Evolutionary conservation across 257 asterid genomes (phyloP).

Genomic region (Plectranthus barbatus): DNA sequence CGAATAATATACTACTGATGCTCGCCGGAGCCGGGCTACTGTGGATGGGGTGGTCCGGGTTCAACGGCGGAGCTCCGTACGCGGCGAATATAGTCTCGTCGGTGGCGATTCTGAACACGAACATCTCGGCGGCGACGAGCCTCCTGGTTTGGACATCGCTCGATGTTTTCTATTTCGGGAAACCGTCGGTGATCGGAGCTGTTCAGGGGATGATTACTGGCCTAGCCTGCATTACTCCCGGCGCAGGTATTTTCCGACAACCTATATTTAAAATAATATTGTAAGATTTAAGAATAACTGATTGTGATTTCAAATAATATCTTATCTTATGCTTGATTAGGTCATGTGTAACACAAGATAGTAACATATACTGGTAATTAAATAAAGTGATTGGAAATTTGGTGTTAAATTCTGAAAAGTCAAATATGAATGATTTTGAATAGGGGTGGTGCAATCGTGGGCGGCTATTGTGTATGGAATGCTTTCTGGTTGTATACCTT

Average conservation of each 20-base stretch:
- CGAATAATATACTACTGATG: slow-evolving; percentile 72
- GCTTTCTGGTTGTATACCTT: slow-evolving; percentile 76
- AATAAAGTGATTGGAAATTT: neutral
- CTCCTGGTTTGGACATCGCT: slow-evolving; percentile 88
- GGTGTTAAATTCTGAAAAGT: neutral
- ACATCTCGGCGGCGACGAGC: slow-evolving; percentile 78
- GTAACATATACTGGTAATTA: neutral
- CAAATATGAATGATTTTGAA: neutral
- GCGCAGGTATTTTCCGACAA: slow-evolving; percentile 50
- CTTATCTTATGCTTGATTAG: neutral
- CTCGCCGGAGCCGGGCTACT: slow-evolving; percentile 86
- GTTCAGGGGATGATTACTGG: slow-evolving; percentile 94
- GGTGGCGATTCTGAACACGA: slow-evolving; percentile 64
- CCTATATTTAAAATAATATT: neutral
- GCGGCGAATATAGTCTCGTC: slow-evolving; percentile 75
- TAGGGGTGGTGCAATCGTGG: slow-evolving; percentile 92
- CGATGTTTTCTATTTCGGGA: slow-evolving; percentile 76
- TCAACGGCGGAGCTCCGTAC: slow-evolving; percentile 88
- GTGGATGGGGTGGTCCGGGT: slow-evolving; percentile 99
- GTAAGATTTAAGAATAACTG: neutral
- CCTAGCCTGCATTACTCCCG: slow-evolving; percentile 87
- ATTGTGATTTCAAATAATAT: neutral
- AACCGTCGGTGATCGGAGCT: slow-evolving; percentile 87
- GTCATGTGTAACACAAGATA: neutral
- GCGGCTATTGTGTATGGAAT: slow-evolving; percentile 82